Conservation (phyloP, 768 basidiomycete species). For the Rhodotorula toruloides region DNA sequence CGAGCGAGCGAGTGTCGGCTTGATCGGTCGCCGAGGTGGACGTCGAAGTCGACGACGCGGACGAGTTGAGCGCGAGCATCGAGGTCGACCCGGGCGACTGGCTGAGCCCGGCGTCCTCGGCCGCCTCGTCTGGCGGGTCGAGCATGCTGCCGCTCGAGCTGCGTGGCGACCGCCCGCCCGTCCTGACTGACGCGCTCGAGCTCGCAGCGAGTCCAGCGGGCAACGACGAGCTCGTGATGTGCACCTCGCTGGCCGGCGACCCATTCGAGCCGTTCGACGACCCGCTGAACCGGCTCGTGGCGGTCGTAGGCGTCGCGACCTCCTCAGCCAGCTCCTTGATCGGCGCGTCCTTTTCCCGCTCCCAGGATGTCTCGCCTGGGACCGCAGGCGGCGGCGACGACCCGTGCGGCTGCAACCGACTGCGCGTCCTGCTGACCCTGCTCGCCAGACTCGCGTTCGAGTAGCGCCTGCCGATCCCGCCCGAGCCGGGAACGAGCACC, state of each 20-base stretch:
- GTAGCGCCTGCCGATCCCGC: conserved; percentile 5
- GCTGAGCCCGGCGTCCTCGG: conserved; percentile 24
- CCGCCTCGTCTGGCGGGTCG: conserved; percentile 34
- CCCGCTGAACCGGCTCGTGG: conserved; percentile 38
- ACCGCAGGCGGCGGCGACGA: conserved; percentile 13
- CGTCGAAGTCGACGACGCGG: conserved; percentile 1
- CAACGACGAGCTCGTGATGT: neutral
- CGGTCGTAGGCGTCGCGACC: neutral
- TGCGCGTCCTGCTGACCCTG: conserved; percentile 38
- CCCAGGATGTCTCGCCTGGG: conserved; percentile 42
- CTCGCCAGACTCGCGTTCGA: conserved; percentile 26
- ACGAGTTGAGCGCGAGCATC: neutral
- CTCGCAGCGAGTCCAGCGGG: neutral
- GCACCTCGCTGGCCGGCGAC: too few relatives aligned
- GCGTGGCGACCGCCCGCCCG: conserved; percentile 17
- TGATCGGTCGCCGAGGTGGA: conserved; percentile 7
- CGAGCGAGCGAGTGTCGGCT: conserved; percentile 23
- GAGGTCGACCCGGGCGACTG: conserved; percentile 1
- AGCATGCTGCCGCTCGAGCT: conserved; percentile 18
- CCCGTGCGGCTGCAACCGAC: neutral
- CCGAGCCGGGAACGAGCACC: neutral
- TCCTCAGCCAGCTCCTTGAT: neutral
- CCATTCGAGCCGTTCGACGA: conserved; percentile 36
- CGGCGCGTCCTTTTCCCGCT: conserved; percentile 10
- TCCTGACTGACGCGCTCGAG: neutral